Evolutionary conservation across 2,329 filamentous ascomycete genomes (phyloP).

Genomic region (Dactylella cylindrospora): DNA sequence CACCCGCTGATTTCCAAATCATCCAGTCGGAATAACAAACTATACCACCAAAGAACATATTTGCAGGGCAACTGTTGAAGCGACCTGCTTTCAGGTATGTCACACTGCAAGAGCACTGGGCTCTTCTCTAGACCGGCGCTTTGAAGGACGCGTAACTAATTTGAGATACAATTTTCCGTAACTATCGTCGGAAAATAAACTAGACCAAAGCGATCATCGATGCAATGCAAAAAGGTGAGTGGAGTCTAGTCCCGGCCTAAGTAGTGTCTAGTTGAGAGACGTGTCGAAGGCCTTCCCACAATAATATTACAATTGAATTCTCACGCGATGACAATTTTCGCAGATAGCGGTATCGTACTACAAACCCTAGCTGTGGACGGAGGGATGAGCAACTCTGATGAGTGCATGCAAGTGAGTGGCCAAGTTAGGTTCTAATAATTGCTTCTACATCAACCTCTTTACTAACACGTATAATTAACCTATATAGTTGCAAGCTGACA

Average conservation of each 20-base stretch:
- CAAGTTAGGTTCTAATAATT: constrained; percentile 21
- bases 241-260: not conserved
- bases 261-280: no score
- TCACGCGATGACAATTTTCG: not conserved
- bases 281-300: no score
- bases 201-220: constrained; percentile 86
- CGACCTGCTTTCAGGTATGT: constrained; percentile 70
- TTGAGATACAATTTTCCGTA: no score
- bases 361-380: constrained; percentile 79
- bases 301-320: not conserved
- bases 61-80: constrained; percentile 83
- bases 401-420: constrained; percentile 73
- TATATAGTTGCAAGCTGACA: constrained; percentile 73
- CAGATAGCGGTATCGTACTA: constrained; percentile 73
- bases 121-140: no score
- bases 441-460: constrained; percentile 26
- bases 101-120: no score
- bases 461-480: constrained; percentile 36
- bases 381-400: constrained; percentile 82
- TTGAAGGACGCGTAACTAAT: no score
- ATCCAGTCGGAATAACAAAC: constrained; percentile 73
- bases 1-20: constrained; percentile 5
- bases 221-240: constrained; percentile 73
- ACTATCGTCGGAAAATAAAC: no score
- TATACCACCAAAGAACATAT: constrained; percentile 84